A percentile compares a stretch with the other conserved stretches of the same genome.
These are phyloP conservation scores for Mortierella hygrophila DNA, from an alignment of 192 early-diverging fungal genomes.

Conservation along the genomic window DNA sequence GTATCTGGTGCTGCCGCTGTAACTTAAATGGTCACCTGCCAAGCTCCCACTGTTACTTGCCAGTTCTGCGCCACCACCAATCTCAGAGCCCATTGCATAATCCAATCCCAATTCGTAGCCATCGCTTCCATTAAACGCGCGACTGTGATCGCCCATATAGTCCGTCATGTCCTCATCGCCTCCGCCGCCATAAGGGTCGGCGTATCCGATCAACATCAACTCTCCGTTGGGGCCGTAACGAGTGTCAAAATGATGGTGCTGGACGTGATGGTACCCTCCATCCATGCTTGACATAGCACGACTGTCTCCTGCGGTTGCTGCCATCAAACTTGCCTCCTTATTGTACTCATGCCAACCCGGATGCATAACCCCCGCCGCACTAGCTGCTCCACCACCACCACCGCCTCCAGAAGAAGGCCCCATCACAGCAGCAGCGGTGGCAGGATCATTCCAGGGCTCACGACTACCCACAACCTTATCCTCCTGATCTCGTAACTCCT, in stretches of 20 bases:
- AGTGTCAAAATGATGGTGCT: not conserved
- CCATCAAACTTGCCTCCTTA: not conserved
- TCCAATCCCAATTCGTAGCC: not conserved
- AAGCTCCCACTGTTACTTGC: not conserved
- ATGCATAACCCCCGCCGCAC: not conserved
- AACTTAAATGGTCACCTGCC: not conserved
- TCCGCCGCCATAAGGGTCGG: not conserved
- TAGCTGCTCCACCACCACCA: not conserved
- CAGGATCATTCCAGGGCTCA: slow-evolving; percentile 21
- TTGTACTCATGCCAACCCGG: slow-evolving; percentile 22
- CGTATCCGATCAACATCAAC: slow-evolving; percentile 1
- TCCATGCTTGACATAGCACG: not conserved
- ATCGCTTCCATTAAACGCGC: not conserved
- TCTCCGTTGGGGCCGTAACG: not conserved
- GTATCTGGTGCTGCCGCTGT: not conserved
- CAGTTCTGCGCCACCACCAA: not conserved
- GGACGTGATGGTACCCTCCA: not conserved
- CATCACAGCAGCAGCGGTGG: not conserved
- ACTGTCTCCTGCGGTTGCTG: not conserved
- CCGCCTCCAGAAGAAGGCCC: not conserved
- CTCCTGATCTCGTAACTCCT: not conserved
- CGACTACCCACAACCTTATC: not conserved
- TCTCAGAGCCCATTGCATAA: not conserved
- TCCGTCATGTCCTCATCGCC: not conserved
- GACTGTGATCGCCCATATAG: not conserved